Conservation (phyloP, 2,329 filamentous ascomycete species). For the Colletotrichum sp. region DNA sequence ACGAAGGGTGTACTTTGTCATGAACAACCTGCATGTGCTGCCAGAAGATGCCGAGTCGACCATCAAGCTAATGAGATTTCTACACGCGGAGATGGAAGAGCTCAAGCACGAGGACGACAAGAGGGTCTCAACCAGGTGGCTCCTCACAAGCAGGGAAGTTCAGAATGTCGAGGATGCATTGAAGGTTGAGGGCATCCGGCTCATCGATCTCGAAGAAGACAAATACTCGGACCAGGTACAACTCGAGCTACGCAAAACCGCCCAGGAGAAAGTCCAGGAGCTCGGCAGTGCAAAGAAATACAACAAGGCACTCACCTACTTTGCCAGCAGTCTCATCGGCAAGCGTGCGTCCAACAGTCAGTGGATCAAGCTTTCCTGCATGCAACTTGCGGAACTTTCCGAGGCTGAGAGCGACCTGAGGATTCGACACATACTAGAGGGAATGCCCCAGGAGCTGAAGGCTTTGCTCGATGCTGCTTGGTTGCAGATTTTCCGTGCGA, state of each 20-base stretch:
- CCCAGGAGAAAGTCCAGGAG: slow-evolving; percentile 37
- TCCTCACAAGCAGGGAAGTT: slow-evolving; percentile 41
- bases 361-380: slow-evolving; percentile 48
- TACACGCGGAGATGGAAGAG: slow-evolving; percentile 32
- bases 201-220: slow-evolving; percentile 40
- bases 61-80: slow-evolving; percentile 37
- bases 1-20: slow-evolving; percentile 41
- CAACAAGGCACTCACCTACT: slow-evolving; percentile 46
- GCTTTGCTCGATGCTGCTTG: slow-evolving; percentile 41
- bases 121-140: slow-evolving; percentile 36
- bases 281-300: slow-evolving; percentile 41
- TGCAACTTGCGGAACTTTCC: slow-evolving; percentile 43
- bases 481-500: slow-evolving; percentile 38
- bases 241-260: slow-evolving; percentile 36
- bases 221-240: slow-evolving; percentile 42
- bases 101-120: slow-evolving; percentile 24
- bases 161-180: slow-evolving; percentile 31
- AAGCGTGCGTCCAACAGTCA: slow-evolving; percentile 46
- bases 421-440: slow-evolving; percentile 42
- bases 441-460: slow-evolving; percentile 42
- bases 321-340: slow-evolving; percentile 45
- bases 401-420: slow-evolving; percentile 39
- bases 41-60: slow-evolving; percentile 35
- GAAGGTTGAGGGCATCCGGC: slow-evolving; percentile 29
- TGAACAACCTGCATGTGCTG: slow-evolving; percentile 45